phyloP scores from a whole-genome alignment of 2,329 filamentous ascomycete genomes.

The Xylariaceae sp. region DNA sequence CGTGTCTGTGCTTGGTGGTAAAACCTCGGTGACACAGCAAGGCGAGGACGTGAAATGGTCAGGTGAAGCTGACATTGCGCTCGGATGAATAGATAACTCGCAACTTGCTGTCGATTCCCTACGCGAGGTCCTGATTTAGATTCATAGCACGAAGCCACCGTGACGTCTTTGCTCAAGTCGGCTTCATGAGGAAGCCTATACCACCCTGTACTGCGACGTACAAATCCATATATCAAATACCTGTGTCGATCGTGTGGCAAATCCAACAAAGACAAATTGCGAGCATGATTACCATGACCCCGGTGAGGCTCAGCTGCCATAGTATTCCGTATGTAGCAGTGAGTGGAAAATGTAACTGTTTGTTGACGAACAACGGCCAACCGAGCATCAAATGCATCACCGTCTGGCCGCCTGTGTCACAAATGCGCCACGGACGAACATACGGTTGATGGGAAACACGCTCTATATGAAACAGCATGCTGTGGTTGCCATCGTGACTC shows the following conservation, averaged over 20 bases:
- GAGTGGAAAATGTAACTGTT: background rate
- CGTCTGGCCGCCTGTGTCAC: slow-evolving; percentile 6
- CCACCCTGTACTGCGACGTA: background rate
- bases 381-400: background rate
- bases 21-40: too few relatives aligned
- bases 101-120: background rate
- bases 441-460: slow-evolving; percentile 2
- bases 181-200: background rate
- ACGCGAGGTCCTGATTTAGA: background rate
- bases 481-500: background rate
- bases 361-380: slow-evolving; percentile 5
- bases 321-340: background rate
- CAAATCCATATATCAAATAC: background rate
- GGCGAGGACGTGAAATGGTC: too few relatives aligned
- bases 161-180: background rate
- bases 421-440: slow-evolving; percentile 2
- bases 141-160: too few relatives aligned
- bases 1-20: too few relatives aligned
- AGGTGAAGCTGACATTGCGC: background rate
- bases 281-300: background rate
- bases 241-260: background rate
- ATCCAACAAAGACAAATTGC: background rate
- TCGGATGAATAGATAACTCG: background rate
- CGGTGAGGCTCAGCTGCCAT: background rate
- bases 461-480: background rate